Evolutionary conservation across 2,329 filamentous ascomycete species (phyloP), one percentile per base, ranked within the genome.

Genomic region (Claviceps cyperi): DNA sequence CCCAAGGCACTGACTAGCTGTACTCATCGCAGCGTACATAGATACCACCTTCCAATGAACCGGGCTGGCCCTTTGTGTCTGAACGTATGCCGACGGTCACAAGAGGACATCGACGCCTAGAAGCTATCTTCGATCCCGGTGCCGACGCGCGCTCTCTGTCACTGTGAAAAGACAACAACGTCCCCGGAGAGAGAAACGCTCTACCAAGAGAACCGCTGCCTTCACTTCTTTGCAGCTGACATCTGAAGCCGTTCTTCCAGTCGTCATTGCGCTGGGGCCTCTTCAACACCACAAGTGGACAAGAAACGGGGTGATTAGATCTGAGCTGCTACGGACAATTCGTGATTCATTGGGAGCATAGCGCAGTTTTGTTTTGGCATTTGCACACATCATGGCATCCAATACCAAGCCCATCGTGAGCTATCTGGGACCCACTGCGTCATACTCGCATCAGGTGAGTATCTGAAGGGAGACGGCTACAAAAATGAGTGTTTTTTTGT

Each of bases 381-480:
- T 48, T 5, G 40, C 8, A 21, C 11, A 7, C 46, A 62, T 54
- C 58, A 64, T 62, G 57, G 45, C 60, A 36, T 55, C 60, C 22
- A 52, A 54, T 35, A 14, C 22, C 38, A 69, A 69, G 55, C 69
- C 69, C 14, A 57, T 68, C 36, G 73, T 75, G 52, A 69, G 69
- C 57, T 75, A 72, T 59, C 60, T 75, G n/a, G 72, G 72, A 19
- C 72, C 72, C 32, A 59, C 65, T 44, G 67, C 72, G 15, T 75
- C 72, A 47, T 75, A 75, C 58, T 71, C 72, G 43, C 72, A 75
- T 52, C 72, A 75, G 69, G 72, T 74, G 64, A 55, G 62, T 52
- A 41, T 43, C 47, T 50, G 11, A 32, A 11, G 11, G 28, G 28
- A 32, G 28, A 32, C 28, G 28, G 28, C 28, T 11, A 32, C 28